Conservation (phyloP, 805 yeast species). For the Suhomyces emberorum region DNA sequence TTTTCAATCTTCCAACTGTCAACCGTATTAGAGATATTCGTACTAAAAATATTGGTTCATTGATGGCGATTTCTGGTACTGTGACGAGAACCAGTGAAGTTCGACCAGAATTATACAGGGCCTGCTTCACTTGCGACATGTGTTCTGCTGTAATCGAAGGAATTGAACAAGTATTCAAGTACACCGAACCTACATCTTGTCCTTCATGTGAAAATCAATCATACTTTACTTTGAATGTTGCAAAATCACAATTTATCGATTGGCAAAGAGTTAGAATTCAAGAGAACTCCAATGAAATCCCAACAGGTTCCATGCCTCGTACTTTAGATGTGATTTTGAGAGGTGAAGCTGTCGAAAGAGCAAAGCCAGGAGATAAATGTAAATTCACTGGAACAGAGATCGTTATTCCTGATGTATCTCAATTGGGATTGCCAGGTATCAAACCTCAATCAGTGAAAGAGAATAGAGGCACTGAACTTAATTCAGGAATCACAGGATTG, state of each 20-base stretch:
- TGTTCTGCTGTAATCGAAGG: conserved; percentile 84
- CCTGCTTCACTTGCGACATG: conserved; percentile 82
- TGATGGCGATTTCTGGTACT: conserved; percentile 86
- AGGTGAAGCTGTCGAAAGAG: conserved; percentile 92
- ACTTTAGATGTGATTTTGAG: conserved; percentile 88
- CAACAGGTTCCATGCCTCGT: conserved; percentile 98
- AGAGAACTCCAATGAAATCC: conserved; percentile 94
- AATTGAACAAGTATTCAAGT: conserved; percentile 88
- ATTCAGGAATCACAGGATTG: conserved; percentile 85
- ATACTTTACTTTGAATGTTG: conserved; percentile 77
- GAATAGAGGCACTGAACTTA: conserved; percentile 58
- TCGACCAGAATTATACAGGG: conserved; percentile 87
- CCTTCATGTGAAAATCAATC: conserved; percentile 85
- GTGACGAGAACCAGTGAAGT: conserved; percentile 96
- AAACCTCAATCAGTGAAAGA: conserved; percentile 82
- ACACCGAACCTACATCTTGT: conserved; percentile 92
- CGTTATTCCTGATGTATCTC: conserved; percentile 91
- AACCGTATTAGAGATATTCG: conserved; percentile 86
- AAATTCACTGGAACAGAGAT: conserved; percentile 91
- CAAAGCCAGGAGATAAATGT: conserved; percentile 96
- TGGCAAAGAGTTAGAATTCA: conserved; percentile 97
- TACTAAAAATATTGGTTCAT: conserved; percentile 82
- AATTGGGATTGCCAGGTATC: conserved; percentile 91
- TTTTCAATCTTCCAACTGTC: conserved; percentile 78
- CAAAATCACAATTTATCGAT: conserved; percentile 85